Percentiles rank a stretch among this genome's conserved stretches.
These are phyloP conservation scores for Xylaria sp. DNA, from an alignment of 2,329 filamentous ascomycete species.

Conservation along the genomic window DNA sequence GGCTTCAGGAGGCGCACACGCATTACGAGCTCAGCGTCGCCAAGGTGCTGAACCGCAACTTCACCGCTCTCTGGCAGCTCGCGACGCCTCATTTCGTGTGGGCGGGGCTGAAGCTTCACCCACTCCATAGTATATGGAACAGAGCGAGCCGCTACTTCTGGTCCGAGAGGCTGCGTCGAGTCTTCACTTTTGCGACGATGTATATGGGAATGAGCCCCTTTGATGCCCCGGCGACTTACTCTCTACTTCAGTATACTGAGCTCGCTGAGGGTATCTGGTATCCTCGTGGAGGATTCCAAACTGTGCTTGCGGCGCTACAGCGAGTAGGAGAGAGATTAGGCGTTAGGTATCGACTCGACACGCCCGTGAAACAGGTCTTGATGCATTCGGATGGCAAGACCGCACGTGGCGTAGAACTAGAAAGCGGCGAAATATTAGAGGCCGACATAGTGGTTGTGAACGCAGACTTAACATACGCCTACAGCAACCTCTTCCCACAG, in stretches of 20 bases:
- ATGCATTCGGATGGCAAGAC: slow-evolving; percentile 61
- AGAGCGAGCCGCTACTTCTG: slow-evolving; percentile 74
- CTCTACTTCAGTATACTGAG: slow-evolving; percentile 78
- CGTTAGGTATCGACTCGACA: slow-evolving; percentile 70
- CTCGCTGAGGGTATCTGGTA: slow-evolving; percentile 82
- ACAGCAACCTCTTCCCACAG: slow-evolving; percentile 73
- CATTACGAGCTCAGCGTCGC: slow-evolving; percentile 76
- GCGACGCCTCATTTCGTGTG: slow-evolving; percentile 66
- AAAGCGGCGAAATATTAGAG: slow-evolving; percentile 64
- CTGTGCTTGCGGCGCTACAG: slow-evolving; percentile 70
- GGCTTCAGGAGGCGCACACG: slow-evolving; percentile 72
- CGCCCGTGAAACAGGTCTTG: slow-evolving; percentile 66
- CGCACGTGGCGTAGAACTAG: slow-evolving; percentile 68
- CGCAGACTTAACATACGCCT: slow-evolving; percentile 78
- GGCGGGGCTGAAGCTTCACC: slow-evolving; percentile 70
- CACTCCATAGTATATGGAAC: slow-evolving; percentile 75
- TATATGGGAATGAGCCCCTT: slow-evolving; percentile 86
- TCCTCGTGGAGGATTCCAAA: slow-evolving; percentile 75
- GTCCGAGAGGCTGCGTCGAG: slow-evolving; percentile 73
- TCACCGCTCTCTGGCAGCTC: slow-evolving; percentile 68
- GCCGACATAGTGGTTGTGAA: slow-evolving; percentile 78
- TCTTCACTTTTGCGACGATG: slow-evolving; percentile 83
- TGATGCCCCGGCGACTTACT: slow-evolving; percentile 79
- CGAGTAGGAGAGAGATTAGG: slow-evolving; percentile 70
- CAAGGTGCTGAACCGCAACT: slow-evolving; percentile 75